Evolutionary conservation across 225 moss, liverwort and hornwort genomes (phyloP), one percentile per base, ranked within the genome.

Genomic region (Thuidium tamariscinum): DNA sequence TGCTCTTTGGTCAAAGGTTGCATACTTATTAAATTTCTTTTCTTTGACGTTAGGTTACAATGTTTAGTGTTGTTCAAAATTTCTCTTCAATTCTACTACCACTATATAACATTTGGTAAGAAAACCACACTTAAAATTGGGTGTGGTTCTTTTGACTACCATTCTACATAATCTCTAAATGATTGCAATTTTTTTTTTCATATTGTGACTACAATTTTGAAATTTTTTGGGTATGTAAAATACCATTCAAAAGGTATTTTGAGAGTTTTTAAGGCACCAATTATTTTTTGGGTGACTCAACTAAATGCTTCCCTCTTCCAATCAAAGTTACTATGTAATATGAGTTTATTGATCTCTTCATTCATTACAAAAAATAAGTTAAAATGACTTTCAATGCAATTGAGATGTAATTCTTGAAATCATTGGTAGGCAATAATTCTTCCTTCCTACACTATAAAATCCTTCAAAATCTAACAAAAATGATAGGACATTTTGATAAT

Each of bases 201-300:
- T 13, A 7, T 6, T 23, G 4, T 4, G 4, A 23, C 0, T 13
- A 4, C 1, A 68, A 39, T 68, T 39, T 7, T 7, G 13, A 21
- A 6, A 29, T 21, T 0, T 6, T 7, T 6, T 3, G 1, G n/a
- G n/a, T n/a, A 6, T 66, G 2, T 6, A 36, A 36, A 20, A 37
- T 13, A 67, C 11, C 6, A 13, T 68, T 39, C 2, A 1, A 39
- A 39, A 39, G 4, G 4, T 37, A 39, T 39, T 39, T 68, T 23
- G 7, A 68, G 39, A 68, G 2, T 39, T 13, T 68, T 39, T 7
- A 39, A 23, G 2, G 2, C 12, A 2, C 16, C 26, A 42, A 5
- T 26, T 42, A 69, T 70, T 69, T 41, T 8, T 42, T 5, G 1
- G 3, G 1, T 70, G 5, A 44, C 44, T 27, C 44, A 42, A n/a